Conservation (phyloP, 1,284 basidiomycete species). For the Leccinum brunneo-olivaceum region DNA sequence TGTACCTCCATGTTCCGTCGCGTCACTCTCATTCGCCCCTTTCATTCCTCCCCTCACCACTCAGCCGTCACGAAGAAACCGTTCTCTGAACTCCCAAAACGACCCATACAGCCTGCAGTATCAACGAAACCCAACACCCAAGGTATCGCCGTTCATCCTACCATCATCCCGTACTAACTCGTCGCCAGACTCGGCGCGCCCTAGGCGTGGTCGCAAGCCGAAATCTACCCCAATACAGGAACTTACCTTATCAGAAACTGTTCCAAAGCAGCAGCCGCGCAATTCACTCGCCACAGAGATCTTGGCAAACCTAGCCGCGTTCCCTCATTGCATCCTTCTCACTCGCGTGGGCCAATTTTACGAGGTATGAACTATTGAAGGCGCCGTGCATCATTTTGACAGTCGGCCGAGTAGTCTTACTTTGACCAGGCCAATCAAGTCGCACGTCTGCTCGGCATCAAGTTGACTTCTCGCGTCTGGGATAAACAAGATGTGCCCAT, state of each 20-base stretch:
- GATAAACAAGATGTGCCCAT: slow-evolving; percentile 62
- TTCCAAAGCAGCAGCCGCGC: slow-evolving; percentile 30
- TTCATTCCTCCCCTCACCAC: slow-evolving; percentile 11
- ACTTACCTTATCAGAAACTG: background rate
- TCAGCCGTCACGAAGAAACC: slow-evolving; percentile 42
- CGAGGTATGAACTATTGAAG: slow-evolving; percentile 51
- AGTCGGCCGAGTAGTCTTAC: slow-evolving; percentile 62
- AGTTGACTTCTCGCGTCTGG: slow-evolving; percentile 71
- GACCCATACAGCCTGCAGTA: slow-evolving; percentile 16
- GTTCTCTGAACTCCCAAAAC: slow-evolving; percentile 50
- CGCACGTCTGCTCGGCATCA: slow-evolving; percentile 72
- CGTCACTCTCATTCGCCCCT: slow-evolving; percentile 8
- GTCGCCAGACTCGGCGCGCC: slow-evolving; percentile 4
- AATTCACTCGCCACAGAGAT: slow-evolving; percentile 65
- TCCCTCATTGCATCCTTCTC: slow-evolving; percentile 83
- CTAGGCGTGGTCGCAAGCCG: slow-evolving; percentile 21
- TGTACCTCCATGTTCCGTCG: slow-evolving; percentile 16
- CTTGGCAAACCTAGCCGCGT: slow-evolving; percentile 63
- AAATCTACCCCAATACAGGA: background rate
- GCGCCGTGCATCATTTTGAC: slow-evolving; percentile 8
- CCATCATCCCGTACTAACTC: slow-evolving; percentile 2
- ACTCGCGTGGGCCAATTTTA: slow-evolving; percentile 94
- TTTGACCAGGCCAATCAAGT: slow-evolving; percentile 85
- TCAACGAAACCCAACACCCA: slow-evolving; percentile 1
- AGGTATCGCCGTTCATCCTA: slow-evolving; percentile 3